Conservation (phyloP, 2,329 filamentous ascomycete genomes). For the Microdochium nivale region DNA sequence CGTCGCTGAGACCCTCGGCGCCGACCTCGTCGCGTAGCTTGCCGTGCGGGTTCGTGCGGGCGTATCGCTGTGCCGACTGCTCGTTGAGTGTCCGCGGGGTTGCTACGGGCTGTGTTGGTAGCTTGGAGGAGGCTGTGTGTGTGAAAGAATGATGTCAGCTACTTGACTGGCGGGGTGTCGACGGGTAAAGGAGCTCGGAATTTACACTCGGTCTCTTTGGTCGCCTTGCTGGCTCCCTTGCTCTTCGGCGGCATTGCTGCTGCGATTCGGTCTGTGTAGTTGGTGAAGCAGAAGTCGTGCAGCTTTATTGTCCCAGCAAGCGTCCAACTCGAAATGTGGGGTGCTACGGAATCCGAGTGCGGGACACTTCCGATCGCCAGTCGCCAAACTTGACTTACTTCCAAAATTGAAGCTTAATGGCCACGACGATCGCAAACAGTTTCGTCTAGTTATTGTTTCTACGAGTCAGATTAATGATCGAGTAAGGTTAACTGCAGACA, state of each 20-base stretch:
- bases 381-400: too few species aligned
- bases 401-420: too few species aligned
- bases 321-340: not conserved
- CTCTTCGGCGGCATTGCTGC: constrained; percentile 21
- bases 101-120: constrained; percentile 17
- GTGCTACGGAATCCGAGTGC: not conserved
- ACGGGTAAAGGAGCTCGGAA: constrained; percentile 2
- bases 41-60: constrained; percentile 41
- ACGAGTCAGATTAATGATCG: too few species aligned
- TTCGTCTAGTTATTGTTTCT: too few species aligned
- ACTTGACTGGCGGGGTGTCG: not conserved
- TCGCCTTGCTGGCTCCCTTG: constrained; percentile 16
- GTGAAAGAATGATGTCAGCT: constrained; percentile 2
- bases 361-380: not conserved
- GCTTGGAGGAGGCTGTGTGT: constrained; percentile 13
- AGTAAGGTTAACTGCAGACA: not conserved
- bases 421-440: too few species aligned
- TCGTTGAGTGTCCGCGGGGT: constrained; percentile 38
- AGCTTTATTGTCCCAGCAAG: not conserved
- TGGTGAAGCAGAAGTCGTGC: constrained; percentile 3
- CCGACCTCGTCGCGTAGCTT: constrained; percentile 34
- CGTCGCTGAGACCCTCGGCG: constrained; percentile 32
- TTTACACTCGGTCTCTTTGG: constrained; percentile 17
- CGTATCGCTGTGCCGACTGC: constrained; percentile 36
- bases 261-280: not conserved